These are phyloP conservation scores for Tricholoma flavovirens DNA, from an alignment of 768 basidiomycete genomes.

Conservation along the genomic window DNA sequence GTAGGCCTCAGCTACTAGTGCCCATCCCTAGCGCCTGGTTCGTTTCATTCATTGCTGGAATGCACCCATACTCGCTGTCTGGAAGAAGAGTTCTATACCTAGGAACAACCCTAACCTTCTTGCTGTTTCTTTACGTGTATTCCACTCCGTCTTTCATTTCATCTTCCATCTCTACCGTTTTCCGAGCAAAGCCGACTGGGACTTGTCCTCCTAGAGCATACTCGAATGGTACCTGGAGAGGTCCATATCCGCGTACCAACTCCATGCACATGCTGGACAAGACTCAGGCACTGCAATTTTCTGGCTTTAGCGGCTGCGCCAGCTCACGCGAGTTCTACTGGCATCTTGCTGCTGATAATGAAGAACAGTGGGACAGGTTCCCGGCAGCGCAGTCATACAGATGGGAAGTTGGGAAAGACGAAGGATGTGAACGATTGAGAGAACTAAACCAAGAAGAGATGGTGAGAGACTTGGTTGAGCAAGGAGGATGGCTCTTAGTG, in stretches of 20 bases:
- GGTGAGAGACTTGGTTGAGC: conserved; percentile 53
- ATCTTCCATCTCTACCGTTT: conserved; percentile 7
- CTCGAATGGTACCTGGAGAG: conserved; percentile 33
- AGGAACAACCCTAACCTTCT: conserved; percentile 15
- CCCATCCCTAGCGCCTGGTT: not conserved
- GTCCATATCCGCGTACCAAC: conserved; percentile 26
- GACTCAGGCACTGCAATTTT: conserved; percentile 43
- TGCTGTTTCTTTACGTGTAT: conserved; percentile 22
- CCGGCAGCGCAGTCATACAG: conserved; percentile 45
- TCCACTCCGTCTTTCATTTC: conserved; percentile 5
- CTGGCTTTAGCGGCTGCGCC: conserved; percentile 60
- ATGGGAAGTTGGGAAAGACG: conserved; percentile 42
- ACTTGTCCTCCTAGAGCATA: conserved; percentile 29
- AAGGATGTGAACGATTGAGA: conserved; percentile 34
- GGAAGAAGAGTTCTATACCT: conserved; percentile 15
- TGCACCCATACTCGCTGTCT: conserved; percentile 17
- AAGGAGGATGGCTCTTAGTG: conserved; percentile 66
- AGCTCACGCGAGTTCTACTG: conserved; percentile 56
- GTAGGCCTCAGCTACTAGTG: not conserved
- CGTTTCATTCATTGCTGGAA: conserved; percentile 11
- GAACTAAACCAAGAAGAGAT: conserved; percentile 38
- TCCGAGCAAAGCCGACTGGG: conserved; percentile 5
- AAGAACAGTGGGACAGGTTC: conserved; percentile 45
- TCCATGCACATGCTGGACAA: conserved; percentile 27
- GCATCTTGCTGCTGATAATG: conserved; percentile 54